These are phyloP conservation scores for Venturia pyrina DNA, from an alignment of 2,329 filamentous ascomycete species.

Conservation along the genomic window DNA sequence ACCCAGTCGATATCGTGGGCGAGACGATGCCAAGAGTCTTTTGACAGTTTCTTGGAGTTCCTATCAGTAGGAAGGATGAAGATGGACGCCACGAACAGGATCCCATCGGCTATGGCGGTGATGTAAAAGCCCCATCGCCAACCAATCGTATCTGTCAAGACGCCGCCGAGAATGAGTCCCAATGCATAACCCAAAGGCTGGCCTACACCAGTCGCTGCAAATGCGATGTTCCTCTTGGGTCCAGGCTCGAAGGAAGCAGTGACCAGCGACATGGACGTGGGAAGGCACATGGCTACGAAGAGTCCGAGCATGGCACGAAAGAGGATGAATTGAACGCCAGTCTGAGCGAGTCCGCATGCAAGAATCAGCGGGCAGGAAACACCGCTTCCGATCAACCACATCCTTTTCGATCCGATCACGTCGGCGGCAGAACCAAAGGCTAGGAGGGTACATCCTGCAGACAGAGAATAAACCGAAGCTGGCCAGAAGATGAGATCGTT, in stretches of 20 bases:
- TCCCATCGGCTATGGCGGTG: slow-evolving; percentile 30
- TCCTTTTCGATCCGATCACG: slow-evolving; percentile 37
- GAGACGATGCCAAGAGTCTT: slow-evolving; percentile 18
- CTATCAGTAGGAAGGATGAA: slow-evolving; percentile 27
- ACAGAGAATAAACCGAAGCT: slow-evolving; percentile 29
- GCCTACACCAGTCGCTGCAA: slow-evolving; percentile 40
- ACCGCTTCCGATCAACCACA: slow-evolving; percentile 36
- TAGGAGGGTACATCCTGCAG: slow-evolving; percentile 40
- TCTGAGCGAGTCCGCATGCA: slow-evolving; percentile 31
- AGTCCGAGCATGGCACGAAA: slow-evolving; percentile 39
- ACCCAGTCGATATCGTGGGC: slow-evolving; percentile 43
- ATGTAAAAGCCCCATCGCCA: slow-evolving; percentile 46
- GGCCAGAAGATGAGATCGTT: not conserved
- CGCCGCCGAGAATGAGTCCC: slow-evolving; percentile 41
- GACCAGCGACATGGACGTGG: slow-evolving; percentile 40
- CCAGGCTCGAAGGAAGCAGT: slow-evolving; percentile 38
- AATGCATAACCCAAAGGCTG: slow-evolving; percentile 43
- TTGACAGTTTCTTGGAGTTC: not conserved
- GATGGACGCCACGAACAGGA: slow-evolving; percentile 27
- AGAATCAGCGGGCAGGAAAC: slow-evolving; percentile 17
- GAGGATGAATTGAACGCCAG: slow-evolving; percentile 32
- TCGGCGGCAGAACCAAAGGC: slow-evolving; percentile 42
- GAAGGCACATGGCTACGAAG: slow-evolving; percentile 38
- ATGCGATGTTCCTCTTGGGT: slow-evolving; percentile 40
- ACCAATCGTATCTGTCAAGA: slow-evolving; percentile 38